Evolutionary conservation across 1,284 basidiomycete species (phyloP), one percentile per base, ranked within the genome.

Genomic region (Schizophyllum commune): DNA sequence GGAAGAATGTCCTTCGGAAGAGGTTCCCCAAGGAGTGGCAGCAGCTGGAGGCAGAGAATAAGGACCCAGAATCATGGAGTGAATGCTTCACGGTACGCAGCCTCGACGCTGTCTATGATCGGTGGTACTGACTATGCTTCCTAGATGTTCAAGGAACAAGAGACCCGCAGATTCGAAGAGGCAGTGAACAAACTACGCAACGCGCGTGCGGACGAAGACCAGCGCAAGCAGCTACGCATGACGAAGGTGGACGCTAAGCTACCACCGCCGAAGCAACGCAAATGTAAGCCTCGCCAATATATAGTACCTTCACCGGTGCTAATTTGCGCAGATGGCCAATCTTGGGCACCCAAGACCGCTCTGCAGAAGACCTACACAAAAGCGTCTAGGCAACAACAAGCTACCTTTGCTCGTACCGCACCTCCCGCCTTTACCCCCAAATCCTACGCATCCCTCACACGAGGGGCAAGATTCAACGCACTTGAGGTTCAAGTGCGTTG

Each of bases 321-420:
- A 55, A 63, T 11, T 56, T 57, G 53, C 60, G 32, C 65, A 87
- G 85, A 85, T 83, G 77, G 76, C 54, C 69, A 71, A 32, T 64
- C 71, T 51, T 64, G 72, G 54, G 82, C 79, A 64, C 84, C 85
- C 19, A 90, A 86, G 74, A 80, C 85, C 9, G 75, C 92, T 11
- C 84, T 92, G 65, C 86, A 91, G 74, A 91, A 89, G 74, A 86
- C 89, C 7, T 80, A 81, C 63, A 77, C 77, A 34, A 85, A 90
- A 67, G 85, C 88, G 13, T 84, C 81, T 52, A 87, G 83, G 68
- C 72, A 87, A 55, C 85, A 85, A 70, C 84, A 82, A 69, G 81
- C 80, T 33, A 73, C 87, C 66, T 88, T 83, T 68, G 75, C 75
- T 57, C 71, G 79, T 58, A 80, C 78, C 32, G 74, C 80, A 62